Percentiles rank a stretch among this genome's conserved stretches.
phyloP scores from a whole-genome alignment of 495 filamentous ascomycete species.

The Talaromyces adpressus region DNA sequence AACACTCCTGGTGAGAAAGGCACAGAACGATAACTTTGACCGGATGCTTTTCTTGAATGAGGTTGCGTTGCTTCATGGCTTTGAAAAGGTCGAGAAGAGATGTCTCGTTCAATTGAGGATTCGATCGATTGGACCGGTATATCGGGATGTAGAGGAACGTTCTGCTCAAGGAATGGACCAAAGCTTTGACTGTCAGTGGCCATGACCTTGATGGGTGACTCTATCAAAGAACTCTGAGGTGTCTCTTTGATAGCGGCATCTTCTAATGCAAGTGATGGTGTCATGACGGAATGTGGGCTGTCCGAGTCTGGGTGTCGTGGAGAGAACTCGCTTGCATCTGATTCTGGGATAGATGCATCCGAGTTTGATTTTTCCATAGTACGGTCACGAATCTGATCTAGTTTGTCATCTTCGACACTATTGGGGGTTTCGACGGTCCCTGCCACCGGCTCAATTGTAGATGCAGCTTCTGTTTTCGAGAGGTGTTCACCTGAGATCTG shows the following conservation, averaged over 20 bases:
- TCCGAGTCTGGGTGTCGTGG: background rate
- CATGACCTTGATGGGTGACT: background rate
- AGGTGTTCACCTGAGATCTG: background rate
- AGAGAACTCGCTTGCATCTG: background rate
- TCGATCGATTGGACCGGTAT: background rate
- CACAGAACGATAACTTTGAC: background rate
- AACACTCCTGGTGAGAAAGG: constrained; percentile 6
- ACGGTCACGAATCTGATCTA: background rate
- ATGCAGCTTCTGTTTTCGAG: background rate
- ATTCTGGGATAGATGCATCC: background rate
- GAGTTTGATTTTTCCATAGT: background rate
- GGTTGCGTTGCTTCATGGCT: background rate
- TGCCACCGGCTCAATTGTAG: background rate
- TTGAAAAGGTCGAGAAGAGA: background rate
- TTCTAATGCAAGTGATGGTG: background rate
- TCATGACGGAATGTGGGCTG: background rate
- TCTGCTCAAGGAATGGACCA: background rate
- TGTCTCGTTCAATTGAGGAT: background rate
- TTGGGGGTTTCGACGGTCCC: background rate
- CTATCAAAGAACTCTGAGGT: background rate
- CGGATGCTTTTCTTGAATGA: background rate
- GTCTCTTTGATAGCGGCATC: background rate
- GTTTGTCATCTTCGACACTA: background rate
- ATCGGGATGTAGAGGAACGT: background rate
- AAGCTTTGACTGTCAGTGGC: background rate